Percentiles rank a stretch among this genome's conserved stretches.
Conservation (phyloP, 176 grass and related monocot genomes). For the Carex kokanica region DNA sequence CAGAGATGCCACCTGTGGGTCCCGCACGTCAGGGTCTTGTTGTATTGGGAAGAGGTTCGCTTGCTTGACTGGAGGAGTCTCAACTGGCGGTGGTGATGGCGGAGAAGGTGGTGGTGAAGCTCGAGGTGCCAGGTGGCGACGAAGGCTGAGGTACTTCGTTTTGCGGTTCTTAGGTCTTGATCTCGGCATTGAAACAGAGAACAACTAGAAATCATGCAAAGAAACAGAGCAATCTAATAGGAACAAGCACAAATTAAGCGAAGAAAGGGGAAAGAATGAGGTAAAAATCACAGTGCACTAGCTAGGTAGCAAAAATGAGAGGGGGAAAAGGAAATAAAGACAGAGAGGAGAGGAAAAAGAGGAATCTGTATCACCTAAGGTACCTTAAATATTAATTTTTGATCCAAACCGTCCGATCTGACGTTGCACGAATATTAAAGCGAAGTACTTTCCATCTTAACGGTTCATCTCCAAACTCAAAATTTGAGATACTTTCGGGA, state of each 20-base stretch:
- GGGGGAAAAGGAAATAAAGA: background rate
- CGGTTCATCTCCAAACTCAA: no score
- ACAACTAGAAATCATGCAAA: background rate
- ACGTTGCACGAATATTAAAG: no score
- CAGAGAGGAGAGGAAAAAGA: background rate
- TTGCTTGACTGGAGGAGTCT: background rate
- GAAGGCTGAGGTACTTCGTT: constrained; percentile 78
- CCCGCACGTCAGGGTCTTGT: constrained; percentile 37
- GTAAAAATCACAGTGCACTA: background rate
- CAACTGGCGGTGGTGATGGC: background rate
- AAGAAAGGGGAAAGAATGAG: background rate
- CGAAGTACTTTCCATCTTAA: no score
- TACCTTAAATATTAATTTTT: no score
- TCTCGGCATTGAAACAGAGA: constrained; percentile 1
- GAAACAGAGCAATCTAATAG: background rate
- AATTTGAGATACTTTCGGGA: no score
- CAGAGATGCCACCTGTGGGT: constrained; percentile 39
- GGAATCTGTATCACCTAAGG: no score
- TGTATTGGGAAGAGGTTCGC: constrained; percentile 51
- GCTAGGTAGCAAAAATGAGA: background rate
- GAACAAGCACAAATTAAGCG: background rate
- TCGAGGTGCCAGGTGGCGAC: constrained; percentile 23
- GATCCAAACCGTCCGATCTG: no score
- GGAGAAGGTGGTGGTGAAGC: background rate
- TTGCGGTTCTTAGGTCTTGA: constrained; percentile 31